phyloP scores from a whole-genome alignment of 208 protist species.

The Trichomonas vaginalis region DNA sequence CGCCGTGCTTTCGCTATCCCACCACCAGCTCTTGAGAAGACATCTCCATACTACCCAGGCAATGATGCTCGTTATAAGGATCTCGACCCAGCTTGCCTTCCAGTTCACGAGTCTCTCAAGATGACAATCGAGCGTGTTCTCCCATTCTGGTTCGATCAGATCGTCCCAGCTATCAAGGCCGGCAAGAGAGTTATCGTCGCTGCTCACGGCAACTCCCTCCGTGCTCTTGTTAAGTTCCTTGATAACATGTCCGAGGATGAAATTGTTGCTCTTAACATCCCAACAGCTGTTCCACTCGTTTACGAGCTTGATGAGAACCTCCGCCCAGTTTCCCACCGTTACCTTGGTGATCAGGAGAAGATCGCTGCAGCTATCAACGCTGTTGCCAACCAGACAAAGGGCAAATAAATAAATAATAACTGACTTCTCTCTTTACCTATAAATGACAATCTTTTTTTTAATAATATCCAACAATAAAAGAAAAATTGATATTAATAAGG shows the following conservation, averaged over 20 bases:
- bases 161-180: conserved; percentile 37
- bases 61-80: conserved; percentile 17
- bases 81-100: not conserved
- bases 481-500: no score
- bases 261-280: conserved; percentile 37
- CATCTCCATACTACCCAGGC: conserved; percentile 29
- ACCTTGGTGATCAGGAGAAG: conserved; percentile 17
- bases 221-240: conserved; percentile 45
- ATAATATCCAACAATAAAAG: no score
- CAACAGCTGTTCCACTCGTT: conserved; percentile 44
- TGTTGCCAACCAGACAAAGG: conserved; percentile 24
- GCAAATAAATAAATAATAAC: no score
- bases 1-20: conserved; percentile 46
- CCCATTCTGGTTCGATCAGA: conserved; percentile 22
- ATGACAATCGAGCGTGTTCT: conserved; percentile 20
- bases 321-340: not conserved
- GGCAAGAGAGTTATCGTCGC: conserved; percentile 52
- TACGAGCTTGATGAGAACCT: conserved; percentile 42
- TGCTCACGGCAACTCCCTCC: conserved; percentile 46
- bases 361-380: conserved; percentile 12
- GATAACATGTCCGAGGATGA: conserved; percentile 39
- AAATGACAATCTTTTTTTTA: no score
- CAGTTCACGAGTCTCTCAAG: not conserved
- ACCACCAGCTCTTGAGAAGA: conserved; percentile 34
- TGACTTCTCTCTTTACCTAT: no score